Evolutionary conservation across 2,329 filamentous ascomycete genomes (phyloP).

Genomic region (Ophiostoma novo-ulmi): DNA sequence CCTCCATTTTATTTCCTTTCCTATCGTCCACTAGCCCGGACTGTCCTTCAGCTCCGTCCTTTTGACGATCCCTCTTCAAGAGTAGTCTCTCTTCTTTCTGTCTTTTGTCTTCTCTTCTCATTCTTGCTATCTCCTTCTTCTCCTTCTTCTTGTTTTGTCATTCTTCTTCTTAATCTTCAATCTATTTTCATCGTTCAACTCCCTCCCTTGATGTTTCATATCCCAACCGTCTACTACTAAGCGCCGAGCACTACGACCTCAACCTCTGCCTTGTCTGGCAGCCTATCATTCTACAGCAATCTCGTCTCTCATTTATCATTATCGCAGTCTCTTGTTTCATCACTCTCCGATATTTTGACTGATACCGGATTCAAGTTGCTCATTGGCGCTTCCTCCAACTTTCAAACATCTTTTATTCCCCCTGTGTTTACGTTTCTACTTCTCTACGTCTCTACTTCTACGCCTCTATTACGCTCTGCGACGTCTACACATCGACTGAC

Average conservation of each 20-base stretch:
- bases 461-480: not conserved
- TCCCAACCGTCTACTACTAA: constrained; percentile 1
- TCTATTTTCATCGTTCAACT: not conserved
- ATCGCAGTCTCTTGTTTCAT: not conserved
- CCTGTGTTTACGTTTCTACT: not conserved
- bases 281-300: not conserved
- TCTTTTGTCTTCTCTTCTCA: not conserved
- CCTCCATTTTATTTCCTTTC: constrained; percentile 9
- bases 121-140: not conserved
- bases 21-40: not conserved
- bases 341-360: not conserved
- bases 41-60: constrained; percentile 10
- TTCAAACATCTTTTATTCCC: not conserved
- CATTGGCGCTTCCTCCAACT: not conserved
- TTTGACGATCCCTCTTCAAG: constrained; percentile 6
- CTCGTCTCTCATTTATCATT: not conserved
- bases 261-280: not conserved
- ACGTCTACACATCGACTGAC: not conserved
- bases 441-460: not conserved
- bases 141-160: not conserved
- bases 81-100: not conserved
- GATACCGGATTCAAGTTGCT: not conserved
- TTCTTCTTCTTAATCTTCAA: not conserved
- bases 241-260: not conserved
- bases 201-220: not conserved